Evolutionary conservation across 306 rosid genomes (phyloP), one percentile per base, ranked within the genome.

Genomic region (Senna tora): DNA sequence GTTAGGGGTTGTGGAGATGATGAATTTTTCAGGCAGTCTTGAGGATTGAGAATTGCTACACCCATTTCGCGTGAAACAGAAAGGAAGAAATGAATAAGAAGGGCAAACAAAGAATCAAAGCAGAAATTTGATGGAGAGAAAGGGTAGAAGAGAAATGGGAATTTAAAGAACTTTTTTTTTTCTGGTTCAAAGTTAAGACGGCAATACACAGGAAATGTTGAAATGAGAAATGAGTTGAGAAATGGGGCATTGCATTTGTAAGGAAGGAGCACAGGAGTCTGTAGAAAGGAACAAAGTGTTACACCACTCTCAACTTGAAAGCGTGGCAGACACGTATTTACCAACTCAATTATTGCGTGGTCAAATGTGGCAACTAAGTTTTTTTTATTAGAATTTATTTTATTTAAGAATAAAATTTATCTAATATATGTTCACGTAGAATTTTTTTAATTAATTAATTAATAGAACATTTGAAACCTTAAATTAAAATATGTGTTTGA

Each of bases 31-130:
- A 80, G 58, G 65, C 77, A 76, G 64, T 82, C 80, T 0, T 68
- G 86, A 0, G 91, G 86, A 15, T 71, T 65, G 4, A 84, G 75
- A 49, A 86, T 80, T 10, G 64, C 83, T 7, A 82, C 80, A 33
- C 74, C 78, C 90, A 85, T 86, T 8, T 6, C 13, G 13, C 0
- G 2, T 5, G 19, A 12, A 15, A 51, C 1, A 19, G 13, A 12
- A 45, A 49, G 4, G 2, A 7, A 61, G 42, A 45, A 13, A 45
- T 45, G 46, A 5, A 32, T 20, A 2, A 22, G 10, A 9, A 13
- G 3, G 13, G 38, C 19, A 56, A 15, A 5, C 39, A 13, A 4
- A 5, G 0, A 50, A 25, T 25, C 4, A 19, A 1, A 36, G 5
- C 5, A 20, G 47, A 4, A 22, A 1, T 7, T 3, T 21, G 1